Evolutionary conservation across 2,329 filamentous ascomycete species (phyloP).

Genomic region (Raffaelea albimanens): DNA sequence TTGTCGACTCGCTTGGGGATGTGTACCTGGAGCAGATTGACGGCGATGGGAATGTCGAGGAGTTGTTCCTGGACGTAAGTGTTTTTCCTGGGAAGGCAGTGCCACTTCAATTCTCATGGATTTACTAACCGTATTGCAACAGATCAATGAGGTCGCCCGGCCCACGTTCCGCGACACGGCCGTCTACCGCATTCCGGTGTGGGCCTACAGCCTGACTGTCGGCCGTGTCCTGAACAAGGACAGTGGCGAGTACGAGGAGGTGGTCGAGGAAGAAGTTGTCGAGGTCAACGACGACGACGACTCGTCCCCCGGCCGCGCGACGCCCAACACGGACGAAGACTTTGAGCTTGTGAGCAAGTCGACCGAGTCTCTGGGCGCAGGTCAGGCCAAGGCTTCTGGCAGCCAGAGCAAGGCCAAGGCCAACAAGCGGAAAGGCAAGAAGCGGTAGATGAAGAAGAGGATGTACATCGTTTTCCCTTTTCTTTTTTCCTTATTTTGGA

Average conservation of each 20-base stretch:
- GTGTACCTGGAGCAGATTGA: slow-evolving; percentile 92
- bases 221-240: slow-evolving; percentile 37
- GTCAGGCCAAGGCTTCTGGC: slow-evolving; percentile 40
- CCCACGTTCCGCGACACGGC: slow-evolving; percentile 78
- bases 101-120: no score
- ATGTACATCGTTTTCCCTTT: no score
- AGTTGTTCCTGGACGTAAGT: slow-evolving; percentile 82
- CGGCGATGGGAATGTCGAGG: slow-evolving; percentile 72
- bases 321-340: slow-evolving; percentile 47
- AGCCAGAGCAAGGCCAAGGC: slow-evolving; percentile 24
- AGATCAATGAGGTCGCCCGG: slow-evolving; percentile 69
- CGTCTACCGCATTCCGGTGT: slow-evolving; percentile 68
- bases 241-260: slow-evolving; percentile 14
- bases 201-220: slow-evolving; percentile 51
- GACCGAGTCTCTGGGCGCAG: slow-evolving; percentile 37
- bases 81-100: no score
- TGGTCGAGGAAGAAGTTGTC: slow-evolving; percentile 23
- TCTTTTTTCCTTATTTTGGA: no score
- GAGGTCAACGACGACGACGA: slow-evolving; percentile 26
- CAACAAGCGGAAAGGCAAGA: slow-evolving; percentile 34
- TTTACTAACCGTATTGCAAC: no score
- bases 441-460: slow-evolving; percentile 46
- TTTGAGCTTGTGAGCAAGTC: slow-evolving; percentile 57
- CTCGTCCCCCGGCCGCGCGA: slow-evolving; percentile 39
- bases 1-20: slow-evolving; percentile 85